Percentiles rank a stretch among this genome's conserved stretches.
Conservation (phyloP, 2,329 filamentous ascomycete species). For the Colletotrichum tabaci region DNA sequence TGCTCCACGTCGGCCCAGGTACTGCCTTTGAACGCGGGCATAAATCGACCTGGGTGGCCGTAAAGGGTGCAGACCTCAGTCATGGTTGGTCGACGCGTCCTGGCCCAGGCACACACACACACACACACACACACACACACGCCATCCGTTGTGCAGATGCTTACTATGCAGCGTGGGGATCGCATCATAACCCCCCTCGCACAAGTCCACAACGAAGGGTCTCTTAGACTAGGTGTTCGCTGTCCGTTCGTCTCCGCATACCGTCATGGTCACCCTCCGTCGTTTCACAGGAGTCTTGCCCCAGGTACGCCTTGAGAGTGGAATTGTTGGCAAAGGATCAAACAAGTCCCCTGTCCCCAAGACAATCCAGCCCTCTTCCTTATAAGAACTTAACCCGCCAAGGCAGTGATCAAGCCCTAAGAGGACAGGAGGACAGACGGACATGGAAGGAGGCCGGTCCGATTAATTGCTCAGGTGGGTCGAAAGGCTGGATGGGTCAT, state of each 20-base stretch:
- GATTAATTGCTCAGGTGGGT: constrained; percentile 22
- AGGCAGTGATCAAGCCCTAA: constrained; percentile 6
- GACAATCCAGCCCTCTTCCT: constrained; percentile 8
- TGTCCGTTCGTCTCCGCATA: constrained; percentile 15
- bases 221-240: not conserved
- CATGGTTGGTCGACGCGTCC: constrained; percentile 18
- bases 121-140: constrained; percentile 1
- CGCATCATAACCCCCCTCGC: constrained; percentile 1
- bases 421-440: not conserved
- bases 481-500: constrained; percentile 24
- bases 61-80: not conserved
- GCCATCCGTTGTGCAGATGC: constrained; percentile 19
- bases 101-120: not conserved
- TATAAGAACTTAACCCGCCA: constrained; percentile 3
- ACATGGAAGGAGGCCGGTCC: constrained; percentile 3
- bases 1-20: not conserved
- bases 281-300: constrained; percentile 6
- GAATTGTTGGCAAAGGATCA: constrained; percentile 10
- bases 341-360: not conserved
- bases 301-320: constrained; percentile 10
- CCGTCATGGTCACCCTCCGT: constrained; percentile 16
- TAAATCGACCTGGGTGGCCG: constrained; percentile 14
- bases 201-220: constrained; percentile 1
- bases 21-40: constrained; percentile 32
- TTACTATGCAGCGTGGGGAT: constrained; percentile 1